Conservation (phyloP, 2,329 filamentous ascomycete species). For the Pyricularia sp. region DNA sequence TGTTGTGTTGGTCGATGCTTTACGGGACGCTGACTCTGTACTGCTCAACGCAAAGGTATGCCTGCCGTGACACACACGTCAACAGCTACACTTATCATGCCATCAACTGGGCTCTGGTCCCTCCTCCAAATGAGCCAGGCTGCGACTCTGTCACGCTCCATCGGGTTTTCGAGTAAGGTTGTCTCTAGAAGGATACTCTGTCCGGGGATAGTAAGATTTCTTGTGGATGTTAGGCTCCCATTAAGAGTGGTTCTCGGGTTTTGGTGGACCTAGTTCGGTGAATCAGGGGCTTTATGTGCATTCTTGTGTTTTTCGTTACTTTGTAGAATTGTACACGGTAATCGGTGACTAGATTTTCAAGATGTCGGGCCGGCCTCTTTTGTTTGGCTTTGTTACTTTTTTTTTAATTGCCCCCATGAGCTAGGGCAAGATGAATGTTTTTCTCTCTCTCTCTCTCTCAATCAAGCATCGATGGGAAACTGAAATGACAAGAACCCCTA, state of each 20-base stretch:
- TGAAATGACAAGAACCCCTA: background rate
- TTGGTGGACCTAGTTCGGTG: background rate
- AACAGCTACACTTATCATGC: constrained; percentile 24
- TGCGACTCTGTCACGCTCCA: constrained; percentile 22
- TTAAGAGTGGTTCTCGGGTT: background rate
- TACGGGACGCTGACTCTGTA: background rate
- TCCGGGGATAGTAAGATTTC: too few species aligned
- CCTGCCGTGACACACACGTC: constrained; percentile 21
- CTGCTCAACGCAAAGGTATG: constrained; percentile 7
- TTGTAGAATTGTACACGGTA: background rate
- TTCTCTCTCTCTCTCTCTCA: too few species aligned
- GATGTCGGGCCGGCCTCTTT: background rate
- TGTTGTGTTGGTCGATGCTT: background rate
- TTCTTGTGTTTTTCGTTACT: background rate
- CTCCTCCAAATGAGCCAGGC: constrained; percentile 23
- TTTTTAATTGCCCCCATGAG: background rate
- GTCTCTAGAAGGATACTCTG: background rate
- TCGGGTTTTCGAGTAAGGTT: background rate
- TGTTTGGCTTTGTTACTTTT: background rate
- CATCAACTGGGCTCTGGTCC: constrained; percentile 19
- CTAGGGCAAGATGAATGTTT: background rate
- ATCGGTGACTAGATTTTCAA: background rate
- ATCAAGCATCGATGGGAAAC: background rate
- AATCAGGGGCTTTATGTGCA: background rate
- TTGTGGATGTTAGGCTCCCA: background rate